Evolutionary conservation across 2,329 filamentous ascomycete genomes (phyloP).

Genomic region (Diaporthe helianthi): DNA sequence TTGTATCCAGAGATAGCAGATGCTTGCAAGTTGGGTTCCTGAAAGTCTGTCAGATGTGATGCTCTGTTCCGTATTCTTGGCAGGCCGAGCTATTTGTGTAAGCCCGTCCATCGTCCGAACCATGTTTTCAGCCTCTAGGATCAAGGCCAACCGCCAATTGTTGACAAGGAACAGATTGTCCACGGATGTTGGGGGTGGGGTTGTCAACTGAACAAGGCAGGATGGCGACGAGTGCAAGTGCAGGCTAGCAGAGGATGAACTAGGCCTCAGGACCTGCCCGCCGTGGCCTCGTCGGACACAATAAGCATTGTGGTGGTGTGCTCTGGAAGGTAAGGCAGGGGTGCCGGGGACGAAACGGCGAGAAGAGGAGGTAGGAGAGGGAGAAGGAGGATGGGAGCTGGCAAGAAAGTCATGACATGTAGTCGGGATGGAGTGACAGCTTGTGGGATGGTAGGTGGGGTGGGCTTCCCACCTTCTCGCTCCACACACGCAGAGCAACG

Average conservation of each 20-base stretch:
- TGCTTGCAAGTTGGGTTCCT: slow-evolving; percentile 14
- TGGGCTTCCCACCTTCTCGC: slow-evolving; percentile 3
- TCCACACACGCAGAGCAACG: not conserved
- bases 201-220: not conserved
- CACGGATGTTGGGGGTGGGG: not conserved
- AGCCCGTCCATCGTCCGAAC: slow-evolving; percentile 18
- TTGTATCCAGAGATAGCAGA: slow-evolving; percentile 21
- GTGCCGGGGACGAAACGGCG: not conserved
- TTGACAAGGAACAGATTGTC: not conserved
- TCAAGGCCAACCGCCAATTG: not conserved
- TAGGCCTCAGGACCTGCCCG: not conserved
- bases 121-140: slow-evolving; percentile 16
- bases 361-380: slow-evolving; percentile 1
- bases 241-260: not conserved
- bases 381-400: slow-evolving; percentile 4
- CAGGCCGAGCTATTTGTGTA: slow-evolving; percentile 23
- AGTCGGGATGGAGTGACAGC: slow-evolving; percentile 18
- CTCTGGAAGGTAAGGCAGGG: not conserved
- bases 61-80: slow-evolving; percentile 21
- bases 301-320: not conserved
- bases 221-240: not conserved
- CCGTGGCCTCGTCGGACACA: not conserved
- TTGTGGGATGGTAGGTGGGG: slow-evolving; percentile 12
- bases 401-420: slow-evolving; percentile 21
- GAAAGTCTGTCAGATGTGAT: slow-evolving; percentile 26